Base-by-base conservation (phyloP, 805 yeast genomes). In the Kodamaea kakaduensis region DNA sequence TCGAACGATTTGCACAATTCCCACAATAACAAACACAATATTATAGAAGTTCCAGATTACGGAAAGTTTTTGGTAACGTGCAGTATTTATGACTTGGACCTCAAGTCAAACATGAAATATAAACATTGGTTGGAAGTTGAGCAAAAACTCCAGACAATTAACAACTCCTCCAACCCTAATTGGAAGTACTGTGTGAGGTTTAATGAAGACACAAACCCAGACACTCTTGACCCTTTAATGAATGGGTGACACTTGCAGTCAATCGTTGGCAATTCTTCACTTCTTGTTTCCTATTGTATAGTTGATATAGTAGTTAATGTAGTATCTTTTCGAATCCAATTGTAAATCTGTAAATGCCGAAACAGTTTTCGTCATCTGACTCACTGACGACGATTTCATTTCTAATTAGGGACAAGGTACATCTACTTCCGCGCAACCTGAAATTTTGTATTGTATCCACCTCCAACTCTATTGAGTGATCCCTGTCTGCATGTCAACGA, bases 101-200 rank as follows among this genome's bases (percentile, higher is more conserved):
- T 67, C 42, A 75, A 75, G 46, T 60, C 71, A 2, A 51, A 53
- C 9, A 34, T 54, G 16, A 73, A 72, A 38, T 71, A 61, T 51
- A 47, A 47, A 26, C 67, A 67, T 39, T 75, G 81, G 81, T 40
- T 49, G 5, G 51, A 52, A 7, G 64, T 68, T 5, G 81, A 77
- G 47, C 35, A 47, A 9, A 42, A 52, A 22, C 46, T 72, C 45
- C 58, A 56, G 37, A 42, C 45, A 5, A 53, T 60, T 13, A 61
- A 64, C 45, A 52, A 56, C 41, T 54, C 64, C 9, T 38, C 45
- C 9, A 56, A 59, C 42, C 48, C 53, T 9, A 26, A 50, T 32
- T 61, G 65, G 61, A 50, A 47, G 39, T 42, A 44, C 41, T 61
- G 67, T 41, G 44, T 46, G 23, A 54, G 44, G 30, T 28, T 33